Evolutionary conservation across 768 basidiomycete genomes (phyloP).

Genomic region (Filobasidium floriforme): DNA sequence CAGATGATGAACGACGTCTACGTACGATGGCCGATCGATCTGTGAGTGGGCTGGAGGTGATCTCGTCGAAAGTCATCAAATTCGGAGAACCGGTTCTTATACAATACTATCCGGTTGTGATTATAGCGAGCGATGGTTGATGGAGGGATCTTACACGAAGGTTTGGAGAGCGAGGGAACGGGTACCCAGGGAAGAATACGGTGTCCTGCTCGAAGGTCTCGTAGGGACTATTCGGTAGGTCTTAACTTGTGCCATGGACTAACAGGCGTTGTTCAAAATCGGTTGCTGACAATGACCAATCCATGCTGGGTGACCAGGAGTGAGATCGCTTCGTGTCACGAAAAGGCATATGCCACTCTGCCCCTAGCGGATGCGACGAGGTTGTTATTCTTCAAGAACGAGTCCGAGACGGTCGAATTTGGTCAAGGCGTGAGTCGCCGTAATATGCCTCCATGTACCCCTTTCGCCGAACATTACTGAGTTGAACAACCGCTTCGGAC

Average conservation of each 20-base stretch:
- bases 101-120: conserved; percentile 9
- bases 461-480: too few relatives aligned
- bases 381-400: conserved; percentile 79
- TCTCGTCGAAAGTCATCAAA: not conserved
- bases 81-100: not conserved
- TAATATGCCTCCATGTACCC: too few relatives aligned
- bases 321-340: conserved; percentile 95
- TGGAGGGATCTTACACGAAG: conserved; percentile 97
- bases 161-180: conserved; percentile 93
- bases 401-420: conserved; percentile 72
- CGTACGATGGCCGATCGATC: conserved; percentile 40
- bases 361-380: conserved; percentile 84
- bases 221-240: conserved; percentile 83
- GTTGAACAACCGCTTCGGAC: not conserved
- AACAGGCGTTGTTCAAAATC: too few relatives aligned
- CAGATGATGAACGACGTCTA: conserved; percentile 42
- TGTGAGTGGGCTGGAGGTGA: conserved; percentile 27
- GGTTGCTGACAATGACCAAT: not conserved
- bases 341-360: conserved; percentile 82
- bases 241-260: too few relatives aligned
- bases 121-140: conserved; percentile 73
- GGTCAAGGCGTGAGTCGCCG: conserved; percentile 63
- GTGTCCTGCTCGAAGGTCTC: conserved; percentile 82
- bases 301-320: conserved; percentile 52
- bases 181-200: conserved; percentile 88